Conservation (phyloP, 768 basidiomycete genomes). For the Mycena maculata region DNA sequence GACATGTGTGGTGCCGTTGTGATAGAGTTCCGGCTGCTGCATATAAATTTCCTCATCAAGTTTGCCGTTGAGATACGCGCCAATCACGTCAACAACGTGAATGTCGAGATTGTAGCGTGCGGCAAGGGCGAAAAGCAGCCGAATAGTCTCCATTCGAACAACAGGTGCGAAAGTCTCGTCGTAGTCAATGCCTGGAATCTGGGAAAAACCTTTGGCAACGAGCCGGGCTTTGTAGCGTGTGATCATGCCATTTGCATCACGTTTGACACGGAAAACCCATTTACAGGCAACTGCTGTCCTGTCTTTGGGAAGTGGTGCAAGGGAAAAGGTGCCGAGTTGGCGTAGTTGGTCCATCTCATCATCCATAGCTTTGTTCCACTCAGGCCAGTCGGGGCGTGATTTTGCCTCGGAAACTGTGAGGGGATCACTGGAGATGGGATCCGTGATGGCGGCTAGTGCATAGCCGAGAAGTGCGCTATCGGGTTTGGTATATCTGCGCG, state of each 20-base stretch:
- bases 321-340: conserved; percentile 28
- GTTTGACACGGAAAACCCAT: conserved; percentile 46
- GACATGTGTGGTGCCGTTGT: conserved; percentile 33
- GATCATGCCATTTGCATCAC: conserved; percentile 41
- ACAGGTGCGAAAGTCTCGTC: conserved; percentile 31
- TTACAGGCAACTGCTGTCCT: conserved; percentile 34
- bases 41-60: conserved; percentile 35
- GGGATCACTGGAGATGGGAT: conserved; percentile 17
- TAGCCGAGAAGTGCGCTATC: neutral
- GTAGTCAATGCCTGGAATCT: conserved; percentile 47
- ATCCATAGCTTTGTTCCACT: conserved; percentile 15
- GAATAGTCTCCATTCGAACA: conserved; percentile 29
- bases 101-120: conserved; percentile 43
- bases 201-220: conserved; percentile 41
- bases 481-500: neutral
- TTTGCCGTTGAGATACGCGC: conserved; percentile 18
- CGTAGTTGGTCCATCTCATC: conserved; percentile 10
- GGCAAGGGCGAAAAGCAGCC: conserved; percentile 42
- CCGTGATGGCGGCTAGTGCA: conserved; percentile 29
- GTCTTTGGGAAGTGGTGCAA: conserved; percentile 26
- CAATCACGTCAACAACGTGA: conserved; percentile 45
- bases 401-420: conserved; percentile 15
- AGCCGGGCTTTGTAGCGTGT: conserved; percentile 42
- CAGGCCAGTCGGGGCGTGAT: conserved; percentile 13
- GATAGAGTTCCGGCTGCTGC: conserved; percentile 28